These are phyloP conservation scores for Trichoderma polysporum DNA, from an alignment of 2,329 filamentous ascomycete genomes.

Conservation along the genomic window DNA sequence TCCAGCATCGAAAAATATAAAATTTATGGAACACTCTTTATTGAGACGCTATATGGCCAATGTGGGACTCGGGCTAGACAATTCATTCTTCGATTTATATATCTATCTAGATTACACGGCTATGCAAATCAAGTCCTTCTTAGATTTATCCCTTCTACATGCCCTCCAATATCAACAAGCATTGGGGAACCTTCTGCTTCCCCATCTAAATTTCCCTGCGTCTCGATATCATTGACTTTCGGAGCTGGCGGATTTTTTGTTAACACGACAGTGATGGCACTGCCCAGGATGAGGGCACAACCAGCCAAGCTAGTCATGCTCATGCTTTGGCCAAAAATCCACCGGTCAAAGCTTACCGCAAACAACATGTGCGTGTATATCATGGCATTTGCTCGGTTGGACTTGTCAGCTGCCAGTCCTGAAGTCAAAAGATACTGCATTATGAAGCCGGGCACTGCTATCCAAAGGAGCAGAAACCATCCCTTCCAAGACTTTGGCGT, in stretches of 20 bases:
- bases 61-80: not conserved
- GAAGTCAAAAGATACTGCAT: constrained; percentile 85
- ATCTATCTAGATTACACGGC: not conserved
- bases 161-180: constrained; percentile 36
- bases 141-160: constrained; percentile 25
- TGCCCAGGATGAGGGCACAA: constrained; percentile 53
- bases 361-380: constrained; percentile 59
- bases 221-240: constrained; percentile 37
- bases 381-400: constrained; percentile 58
- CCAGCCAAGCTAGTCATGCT: constrained; percentile 49
- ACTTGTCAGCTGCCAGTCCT: constrained; percentile 70
- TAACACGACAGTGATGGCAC: constrained; percentile 51
- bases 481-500: constrained; percentile 47
- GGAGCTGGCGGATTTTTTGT: constrained; percentile 40
- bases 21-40: not conserved
- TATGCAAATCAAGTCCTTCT: constrained; percentile 8
- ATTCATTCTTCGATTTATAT: not conserved
- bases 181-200: constrained; percentile 43
- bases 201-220: constrained; percentile 30
- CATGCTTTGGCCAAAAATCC: constrained; percentile 54
- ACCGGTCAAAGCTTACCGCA: constrained; percentile 52
- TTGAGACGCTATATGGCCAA: not conserved
- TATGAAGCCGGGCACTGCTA: constrained; percentile 74
- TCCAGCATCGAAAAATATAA: not conserved
- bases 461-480: constrained; percentile 65